These are phyloP conservation scores for Microcyclospora tardicrescens DNA, from an alignment of 2,329 filamentous ascomycete species.

Conservation along the genomic window DNA sequence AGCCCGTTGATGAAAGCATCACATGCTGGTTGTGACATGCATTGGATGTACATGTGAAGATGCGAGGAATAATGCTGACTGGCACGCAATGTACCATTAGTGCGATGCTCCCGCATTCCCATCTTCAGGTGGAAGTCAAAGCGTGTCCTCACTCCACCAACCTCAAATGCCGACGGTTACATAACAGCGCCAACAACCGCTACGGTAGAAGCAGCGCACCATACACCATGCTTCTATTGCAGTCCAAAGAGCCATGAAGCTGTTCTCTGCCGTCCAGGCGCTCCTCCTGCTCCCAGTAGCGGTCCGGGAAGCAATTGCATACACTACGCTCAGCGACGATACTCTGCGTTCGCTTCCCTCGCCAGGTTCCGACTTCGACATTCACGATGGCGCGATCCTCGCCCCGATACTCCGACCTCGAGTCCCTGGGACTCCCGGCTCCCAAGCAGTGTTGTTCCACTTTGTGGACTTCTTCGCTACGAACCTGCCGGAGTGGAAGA, in stretches of 20 bases:
- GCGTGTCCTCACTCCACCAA: too few species aligned
- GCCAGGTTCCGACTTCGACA: constrained; percentile 57
- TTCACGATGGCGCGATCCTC: constrained; percentile 60
- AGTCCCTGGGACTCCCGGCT: constrained; percentile 75
- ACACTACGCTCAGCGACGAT: constrained; percentile 57
- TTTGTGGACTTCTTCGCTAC: constrained; percentile 69
- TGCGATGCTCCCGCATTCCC: neutral
- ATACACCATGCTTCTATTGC: neutral
- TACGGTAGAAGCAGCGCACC: neutral
- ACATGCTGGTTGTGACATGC: too few species aligned
- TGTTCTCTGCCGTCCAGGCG: constrained; percentile 7
- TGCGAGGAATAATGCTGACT: neutral
- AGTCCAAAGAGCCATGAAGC: constrained; percentile 9
- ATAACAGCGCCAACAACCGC: too few species aligned
- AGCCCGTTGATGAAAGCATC: neutral
- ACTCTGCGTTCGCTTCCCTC: constrained; percentile 59
- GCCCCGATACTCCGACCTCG: constrained; percentile 78
- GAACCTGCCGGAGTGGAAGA: constrained; percentile 63
- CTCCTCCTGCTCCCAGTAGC: constrained; percentile 16
- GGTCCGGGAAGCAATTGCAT: constrained; percentile 30
- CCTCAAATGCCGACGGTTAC: too few species aligned
- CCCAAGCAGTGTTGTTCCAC: constrained; percentile 59
- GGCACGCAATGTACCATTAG: constrained; percentile 1
- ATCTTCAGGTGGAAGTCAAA: too few species aligned
- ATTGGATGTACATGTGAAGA: too few species aligned